Percentiles rank a stretch among this genome's conserved stretches.
phyloP scores from a whole-genome alignment of 2,329 filamentous ascomycete species.

The Orbilia ellipsospora region DNA sequence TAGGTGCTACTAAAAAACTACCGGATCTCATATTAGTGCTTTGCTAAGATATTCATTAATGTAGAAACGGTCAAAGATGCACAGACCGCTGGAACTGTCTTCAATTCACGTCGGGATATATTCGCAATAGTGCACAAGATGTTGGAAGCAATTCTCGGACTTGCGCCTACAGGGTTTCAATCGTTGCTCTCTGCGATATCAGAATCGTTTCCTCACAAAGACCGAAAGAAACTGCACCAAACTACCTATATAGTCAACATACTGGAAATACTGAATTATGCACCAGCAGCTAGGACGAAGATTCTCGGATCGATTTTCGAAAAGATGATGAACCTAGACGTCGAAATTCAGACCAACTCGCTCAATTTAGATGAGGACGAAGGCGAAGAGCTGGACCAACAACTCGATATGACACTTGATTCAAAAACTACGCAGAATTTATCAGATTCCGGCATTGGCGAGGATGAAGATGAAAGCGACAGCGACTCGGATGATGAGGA shows the following conservation, averaged over 20 bases:
- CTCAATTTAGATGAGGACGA: slow-evolving; percentile 83
- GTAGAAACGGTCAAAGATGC: slow-evolving; percentile 64
- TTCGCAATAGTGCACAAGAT: slow-evolving; percentile 79
- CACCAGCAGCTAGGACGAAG: slow-evolving; percentile 79
- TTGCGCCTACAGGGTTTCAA: slow-evolving; percentile 83
- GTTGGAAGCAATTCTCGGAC: slow-evolving; percentile 78
- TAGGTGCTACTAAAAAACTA: slow-evolving; percentile 59
- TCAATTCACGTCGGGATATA: slow-evolving; percentile 73
- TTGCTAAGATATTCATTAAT: slow-evolving; percentile 56
- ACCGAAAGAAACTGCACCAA: slow-evolving; percentile 81
- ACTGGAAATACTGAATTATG: slow-evolving; percentile 79
- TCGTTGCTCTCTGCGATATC: slow-evolving; percentile 68
- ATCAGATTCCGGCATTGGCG: slow-evolving; percentile 56
- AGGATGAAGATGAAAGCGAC: slow-evolving; percentile 64
- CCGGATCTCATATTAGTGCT: slow-evolving; percentile 58
- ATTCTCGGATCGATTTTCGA: slow-evolving; percentile 86
- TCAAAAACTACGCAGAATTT: slow-evolving; percentile 37
- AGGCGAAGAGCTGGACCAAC: slow-evolving; percentile 74
- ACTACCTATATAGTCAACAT: slow-evolving; percentile 90
- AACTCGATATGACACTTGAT: slow-evolving; percentile 63
- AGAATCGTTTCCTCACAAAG: slow-evolving; percentile 78
- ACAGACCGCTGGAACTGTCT: slow-evolving; percentile 68
- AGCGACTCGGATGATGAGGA: slow-evolving; percentile 76
- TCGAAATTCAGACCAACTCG: slow-evolving; percentile 91
- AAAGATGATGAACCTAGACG: slow-evolving; percentile 90